Base-by-base conservation (phyloP, 495 filamentous ascomycete genomes). In the Penicillium macrosclerotiorum region DNA sequence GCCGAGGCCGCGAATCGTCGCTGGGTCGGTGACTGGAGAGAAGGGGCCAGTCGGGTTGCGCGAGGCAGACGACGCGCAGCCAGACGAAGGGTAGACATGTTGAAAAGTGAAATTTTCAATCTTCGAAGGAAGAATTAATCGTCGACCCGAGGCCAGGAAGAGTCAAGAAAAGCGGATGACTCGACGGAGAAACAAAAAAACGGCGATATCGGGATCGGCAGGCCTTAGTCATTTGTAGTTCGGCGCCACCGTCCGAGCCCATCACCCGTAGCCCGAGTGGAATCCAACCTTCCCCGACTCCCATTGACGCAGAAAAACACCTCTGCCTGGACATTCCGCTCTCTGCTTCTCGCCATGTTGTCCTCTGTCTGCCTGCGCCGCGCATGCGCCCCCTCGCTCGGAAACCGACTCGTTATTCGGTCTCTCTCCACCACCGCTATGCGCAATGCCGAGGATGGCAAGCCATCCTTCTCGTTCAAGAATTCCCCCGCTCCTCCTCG, bases 401-500 rank as follows among this genome's bases (percentile, higher is more conserved):
- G 41, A 35, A 30, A 40, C 25, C 53, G 60, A 4, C 42, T 55
- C 36, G 46, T 60, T 41, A 44, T 67, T 5, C 64, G 67, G 7
- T 52, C 61, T 9, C 55, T 72, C 37, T 72, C 72, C 37, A 66
- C 64, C 14, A 56, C 58, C 32, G 47, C 59, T 16, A 32, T 59
- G 47, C 60, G 61, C 60, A 57, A 50, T 34, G 26, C 56, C 20
- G 45, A 55, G 33, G 54, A 65, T 41, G 47, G 60, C 52, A 60
- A 60, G 19, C 54, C 63, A n/a, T 40, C 65, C 25, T 67, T 74
- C 23, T 49, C 64, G 33, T 72, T 78, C 47, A 52, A 53, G 20
- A 62, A 69, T 8, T 69, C 73, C 7, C 90, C 92, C 13, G 70
- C 91, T 4, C 92, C 92, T 6, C 90, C 87, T 0, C 84, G 86